phyloP scores from a whole-genome alignment of 495 filamentous ascomycete species.

The Hyaloscypha bicolor region DNA sequence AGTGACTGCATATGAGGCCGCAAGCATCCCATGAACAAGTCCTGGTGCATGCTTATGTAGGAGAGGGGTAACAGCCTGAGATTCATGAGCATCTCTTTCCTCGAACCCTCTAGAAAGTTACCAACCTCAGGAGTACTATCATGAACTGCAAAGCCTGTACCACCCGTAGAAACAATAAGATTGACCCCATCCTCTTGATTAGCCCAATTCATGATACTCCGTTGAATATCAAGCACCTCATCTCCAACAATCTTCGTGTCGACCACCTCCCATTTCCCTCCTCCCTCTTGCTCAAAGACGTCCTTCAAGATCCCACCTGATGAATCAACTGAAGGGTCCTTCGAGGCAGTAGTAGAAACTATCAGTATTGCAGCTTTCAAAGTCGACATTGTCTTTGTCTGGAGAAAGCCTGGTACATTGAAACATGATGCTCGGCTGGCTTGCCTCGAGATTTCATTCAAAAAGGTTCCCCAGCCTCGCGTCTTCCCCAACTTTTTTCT shows the following conservation, averaged over 20 bases:
- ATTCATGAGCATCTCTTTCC: not conserved
- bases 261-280: slow-evolving; percentile 66
- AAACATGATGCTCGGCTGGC: slow-evolving; percentile 9
- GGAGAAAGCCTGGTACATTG: too few relatives aligned
- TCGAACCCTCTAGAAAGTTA: slow-evolving; percentile 6
- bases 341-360: slow-evolving; percentile 89
- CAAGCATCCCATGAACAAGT: slow-evolving; percentile 91
- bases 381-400: slow-evolving; percentile 37
- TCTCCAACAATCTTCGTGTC: slow-evolving; percentile 82
- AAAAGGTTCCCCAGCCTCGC: slow-evolving; percentile 1
- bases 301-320: slow-evolving; percentile 64
- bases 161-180: slow-evolving; percentile 85
- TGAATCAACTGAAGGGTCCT: slow-evolving; percentile 79
- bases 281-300: slow-evolving; percentile 65
- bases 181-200: slow-evolving; percentile 65
- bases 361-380: slow-evolving; percentile 78
- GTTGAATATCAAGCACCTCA: slow-evolving; percentile 72
- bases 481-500: slow-evolving; percentile 17
- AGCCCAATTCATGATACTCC: slow-evolving; percentile 66
- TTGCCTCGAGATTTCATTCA: not conserved
- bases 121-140: slow-evolving; percentile 88
- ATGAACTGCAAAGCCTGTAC: slow-evolving; percentile 89
- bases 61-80: slow-evolving; percentile 70
- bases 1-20: slow-evolving; percentile 81
- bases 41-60: slow-evolving; percentile 88